Evolutionary conservation across 208 protist genomes (phyloP), one percentile per base, ranked within the genome.

Genomic region (Acanthamoeba triangularis): DNA sequence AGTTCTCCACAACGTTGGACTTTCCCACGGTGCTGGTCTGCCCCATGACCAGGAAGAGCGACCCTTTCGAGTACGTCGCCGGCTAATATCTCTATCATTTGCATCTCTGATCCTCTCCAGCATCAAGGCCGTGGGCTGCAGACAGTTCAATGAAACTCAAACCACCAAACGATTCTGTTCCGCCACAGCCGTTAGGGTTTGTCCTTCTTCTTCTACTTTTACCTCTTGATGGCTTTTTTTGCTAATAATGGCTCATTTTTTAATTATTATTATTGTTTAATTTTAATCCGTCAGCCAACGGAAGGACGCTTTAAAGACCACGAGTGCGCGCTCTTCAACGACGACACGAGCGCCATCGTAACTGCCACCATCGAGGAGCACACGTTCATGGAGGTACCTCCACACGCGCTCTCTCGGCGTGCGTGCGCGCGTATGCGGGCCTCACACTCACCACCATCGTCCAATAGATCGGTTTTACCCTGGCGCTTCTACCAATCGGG

Each of bases 21-120:
- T 84, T 52, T 25, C 74, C 74, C 11, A 84, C 74, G 74, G 37
- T 52, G 20, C 74, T 84, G 37, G 52, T 84, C 74, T 84, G 74
- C 28, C 74, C 74, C 20, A 84, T 84, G 74, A 84, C 23, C 74
- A 84, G 52, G 41, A 84, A 54, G 35, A 84, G 44, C 44, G 44
- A 47, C 44, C 44, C 44, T 47, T 47, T 47, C 5, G 44, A 47
- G 44, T 47, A 47, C 44, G 44, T 47, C n/a, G n/a, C n/a, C n/a
- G n/a, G n/a, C n/a, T n/a, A n/a, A n/a, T n/a, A n/a, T n/a, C n/a
- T n/a, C n/a, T n/a, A n/a, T n/a, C n/a, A n/a, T n/a, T n/a, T n/a
- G n/a, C n/a, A n/a, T n/a, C n/a, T n/a, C n/a, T n/a, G n/a, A n/a
- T n/a, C n/a, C n/a, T n/a, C n/a, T 47, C 44, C 44, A 47, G 44